These are phyloP conservation scores for Stemphylium vesicarium DNA, from an alignment of 2,329 filamentous ascomycete genomes.

Conservation along the genomic window DNA sequence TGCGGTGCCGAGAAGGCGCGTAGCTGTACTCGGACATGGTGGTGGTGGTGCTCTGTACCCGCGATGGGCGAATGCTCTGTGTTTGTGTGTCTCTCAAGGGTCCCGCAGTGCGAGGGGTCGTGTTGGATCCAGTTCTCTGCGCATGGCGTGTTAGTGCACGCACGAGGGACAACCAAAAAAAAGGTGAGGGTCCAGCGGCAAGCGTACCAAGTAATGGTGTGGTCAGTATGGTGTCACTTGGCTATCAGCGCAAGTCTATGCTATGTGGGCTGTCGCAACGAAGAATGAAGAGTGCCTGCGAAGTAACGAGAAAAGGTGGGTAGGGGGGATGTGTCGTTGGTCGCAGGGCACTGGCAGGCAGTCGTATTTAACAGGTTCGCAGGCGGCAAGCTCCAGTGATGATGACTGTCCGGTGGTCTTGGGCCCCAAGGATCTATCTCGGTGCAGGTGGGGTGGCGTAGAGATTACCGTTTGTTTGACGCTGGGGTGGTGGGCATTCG, in stretches of 20 bases:
- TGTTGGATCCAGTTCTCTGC: constrained; percentile 18
- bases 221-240: constrained; percentile 17
- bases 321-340: constrained; percentile 17
- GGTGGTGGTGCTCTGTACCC: constrained; percentile 25
- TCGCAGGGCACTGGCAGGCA: constrained; percentile 24
- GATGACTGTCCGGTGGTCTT: constrained; percentile 30
- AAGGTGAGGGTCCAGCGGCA: background rate
- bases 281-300: constrained; percentile 33
- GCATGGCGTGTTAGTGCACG: constrained; percentile 24
- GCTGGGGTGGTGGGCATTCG: constrained; percentile 22
- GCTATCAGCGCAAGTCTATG: constrained; percentile 22
- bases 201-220: constrained; percentile 29
- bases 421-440: constrained; percentile 19
- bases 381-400: constrained; percentile 14
- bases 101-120: constrained; percentile 10
- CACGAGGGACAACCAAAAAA: constrained; percentile 4
- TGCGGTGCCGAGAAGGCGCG: constrained; percentile 56
- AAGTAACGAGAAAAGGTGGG: constrained; percentile 32
- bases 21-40: constrained; percentile 60
- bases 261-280: constrained; percentile 27
- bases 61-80: constrained; percentile 12
- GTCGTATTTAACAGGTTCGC: constrained; percentile 28
- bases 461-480: constrained; percentile 25
- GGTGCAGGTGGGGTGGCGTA: constrained; percentile 26
- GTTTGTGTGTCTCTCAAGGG: constrained; percentile 14